Conservation (phyloP, 768 basidiomycete species). For the Lanmaoa pseudosensibilis region DNA sequence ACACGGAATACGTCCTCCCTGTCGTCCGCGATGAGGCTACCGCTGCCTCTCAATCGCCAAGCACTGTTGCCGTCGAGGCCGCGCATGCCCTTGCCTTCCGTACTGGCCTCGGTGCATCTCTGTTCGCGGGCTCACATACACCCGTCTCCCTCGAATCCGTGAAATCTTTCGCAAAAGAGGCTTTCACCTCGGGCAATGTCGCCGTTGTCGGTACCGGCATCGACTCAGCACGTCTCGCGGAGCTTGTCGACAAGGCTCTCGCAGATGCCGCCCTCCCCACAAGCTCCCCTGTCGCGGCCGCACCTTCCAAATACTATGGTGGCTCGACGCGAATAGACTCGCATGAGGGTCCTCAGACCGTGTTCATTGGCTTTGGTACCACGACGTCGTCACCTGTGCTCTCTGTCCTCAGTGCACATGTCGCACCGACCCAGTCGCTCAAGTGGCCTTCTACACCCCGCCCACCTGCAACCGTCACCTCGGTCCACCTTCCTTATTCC, state of each 20-base stretch:
- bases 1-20: constrained; percentile 71
- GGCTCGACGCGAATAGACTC: constrained; percentile 80
- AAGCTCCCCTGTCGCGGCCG: constrained; percentile 33
- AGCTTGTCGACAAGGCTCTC: constrained; percentile 73
- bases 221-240: constrained; percentile 62
- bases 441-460: constrained; percentile 80
- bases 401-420: constrained; percentile 74
- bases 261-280: constrained; percentile 35
- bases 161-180: constrained; percentile 67
- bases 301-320: constrained; percentile 63
- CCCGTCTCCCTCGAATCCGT: constrained; percentile 67
- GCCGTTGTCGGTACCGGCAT: constrained; percentile 90
- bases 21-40: constrained; percentile 69
- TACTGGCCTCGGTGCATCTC: constrained; percentile 84
- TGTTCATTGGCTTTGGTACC: constrained; percentile 89
- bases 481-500: constrained; percentile 85
- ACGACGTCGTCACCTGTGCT: constrained; percentile 67
- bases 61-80: constrained; percentile 74
- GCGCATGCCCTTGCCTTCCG: constrained; percentile 95
- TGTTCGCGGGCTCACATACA: constrained; percentile 76
- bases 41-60: constrained; percentile 58
- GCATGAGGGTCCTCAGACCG: constrained; percentile 63
- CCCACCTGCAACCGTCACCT: constrained; percentile 60
- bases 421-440: constrained; percentile 76
- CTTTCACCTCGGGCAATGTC: constrained; percentile 77